These are phyloP conservation scores for Paspalum vaginatum DNA, from an alignment of 176 grass and related monocot species.

Conservation along the genomic window DNA sequence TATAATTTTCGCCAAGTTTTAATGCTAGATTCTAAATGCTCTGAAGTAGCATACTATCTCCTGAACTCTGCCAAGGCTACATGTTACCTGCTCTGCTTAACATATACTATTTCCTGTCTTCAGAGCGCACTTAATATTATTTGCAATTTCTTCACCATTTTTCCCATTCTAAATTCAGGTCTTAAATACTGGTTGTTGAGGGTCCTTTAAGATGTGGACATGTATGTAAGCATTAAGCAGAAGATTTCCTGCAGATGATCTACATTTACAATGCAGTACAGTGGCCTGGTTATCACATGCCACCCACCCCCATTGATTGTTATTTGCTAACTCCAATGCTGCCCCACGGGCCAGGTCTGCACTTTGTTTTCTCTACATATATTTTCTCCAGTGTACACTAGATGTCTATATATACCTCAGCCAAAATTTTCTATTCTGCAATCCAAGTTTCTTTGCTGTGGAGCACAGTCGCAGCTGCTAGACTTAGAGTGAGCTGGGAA, in stretches of 20 bases:
- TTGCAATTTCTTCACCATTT: background rate
- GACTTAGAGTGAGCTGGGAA: conserved; percentile 35
- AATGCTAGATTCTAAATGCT: background rate
- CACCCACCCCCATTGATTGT: background rate
- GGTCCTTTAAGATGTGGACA: background rate
- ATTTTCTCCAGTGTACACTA: background rate
- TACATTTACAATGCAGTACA: conserved; percentile 24
- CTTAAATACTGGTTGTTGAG: background rate
- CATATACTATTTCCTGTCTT: background rate
- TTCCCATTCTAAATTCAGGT: background rate
- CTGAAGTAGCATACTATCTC: background rate
- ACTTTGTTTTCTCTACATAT: background rate
- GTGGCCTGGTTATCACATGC: background rate
- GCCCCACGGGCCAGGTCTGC: background rate
- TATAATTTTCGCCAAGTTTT: background rate
- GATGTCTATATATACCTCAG: conserved; percentile 13
- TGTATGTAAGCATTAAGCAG: background rate
- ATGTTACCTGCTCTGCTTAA: background rate
- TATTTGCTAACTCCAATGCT: too few species aligned
- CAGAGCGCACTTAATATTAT: background rate
- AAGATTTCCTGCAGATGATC: conserved; percentile 22
- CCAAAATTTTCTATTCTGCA: background rate
- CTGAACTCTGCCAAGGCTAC: background rate
- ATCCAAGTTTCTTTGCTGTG: conserved; percentile 11
- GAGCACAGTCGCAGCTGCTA: background rate